Base-by-base conservation (phyloP, 2,329 filamentous ascomycete genomes). In the Epichloe sylvatica region DNA sequence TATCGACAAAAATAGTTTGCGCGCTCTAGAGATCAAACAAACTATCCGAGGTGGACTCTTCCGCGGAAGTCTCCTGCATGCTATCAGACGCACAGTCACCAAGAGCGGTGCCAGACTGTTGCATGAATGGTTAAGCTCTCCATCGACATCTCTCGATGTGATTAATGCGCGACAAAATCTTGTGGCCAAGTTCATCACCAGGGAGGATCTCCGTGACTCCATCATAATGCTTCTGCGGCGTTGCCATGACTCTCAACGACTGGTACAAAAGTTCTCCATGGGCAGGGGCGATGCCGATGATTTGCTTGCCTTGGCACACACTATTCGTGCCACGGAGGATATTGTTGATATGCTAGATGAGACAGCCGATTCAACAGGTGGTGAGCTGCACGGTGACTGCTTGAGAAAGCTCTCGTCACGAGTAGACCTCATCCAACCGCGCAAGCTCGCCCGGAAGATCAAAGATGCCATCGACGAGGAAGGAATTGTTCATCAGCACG, bases 281-380 rank as follows among this genome's bases (percentile, higher is more conserved):
- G 90, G 91, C 11, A 80, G 87, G 54, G 92, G 91, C n/a, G 86
- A 94, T 59, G 77, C 91, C 1, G 91, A 97, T 61, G 92, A 97
- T 64, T 75, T 98, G 37, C 72, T 97, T 41, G 84, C 81, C 46
- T 72, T 98, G 13, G 86, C 87, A 1, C 83, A 78, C 56, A 95
- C 92, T 0, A 86, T 97, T 52, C 67, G 77, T 47, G 81, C 85
- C 5, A 89, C 86, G 4, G 74, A 79, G 49, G 76, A 82, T 17
- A 81, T 94, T 42, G 70, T 77, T 1, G 59, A 62, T 30, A 64
- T 79, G 30, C 68, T 80, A 3, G 52, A 58, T 40, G 54, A 62
- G 4, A 53, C 59, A 9, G 51, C 53, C 4, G 19, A 43, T 9
- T 51, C 55, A 36, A 37, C 45, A 19, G 40, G 5, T 3, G 46